phyloP scores from a whole-genome alignment of 2,329 filamentous ascomycete genomes.

The Penicillium hordei region DNA sequence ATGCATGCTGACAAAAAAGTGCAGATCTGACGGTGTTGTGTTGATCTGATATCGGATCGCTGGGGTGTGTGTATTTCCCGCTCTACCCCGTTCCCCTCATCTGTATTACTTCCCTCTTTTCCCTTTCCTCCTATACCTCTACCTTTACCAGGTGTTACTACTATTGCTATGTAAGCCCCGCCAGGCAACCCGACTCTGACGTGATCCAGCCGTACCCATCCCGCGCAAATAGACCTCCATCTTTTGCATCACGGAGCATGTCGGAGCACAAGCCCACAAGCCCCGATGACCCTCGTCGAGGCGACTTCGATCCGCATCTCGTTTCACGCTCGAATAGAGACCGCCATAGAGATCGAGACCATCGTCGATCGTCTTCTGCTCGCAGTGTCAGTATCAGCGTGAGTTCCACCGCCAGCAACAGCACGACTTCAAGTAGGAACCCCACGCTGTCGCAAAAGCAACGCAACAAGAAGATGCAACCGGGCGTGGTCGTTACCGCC shows the following conservation, averaged over 20 bases:
- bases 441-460: not conserved
- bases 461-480: constrained; percentile 10
- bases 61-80: constrained; percentile 9
- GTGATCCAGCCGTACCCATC: constrained; percentile 3
- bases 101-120: not conserved
- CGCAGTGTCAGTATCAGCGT: constrained; percentile 4
- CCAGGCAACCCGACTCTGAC: not conserved
- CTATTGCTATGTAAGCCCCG: constrained; percentile 4
- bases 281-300: not conserved
- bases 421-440: constrained; percentile 5
- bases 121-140: not conserved
- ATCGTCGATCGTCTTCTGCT: constrained; percentile 1
- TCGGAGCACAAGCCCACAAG: constrained; percentile 19
- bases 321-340: constrained; percentile 2
- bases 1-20: constrained; percentile 20
- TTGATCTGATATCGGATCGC: constrained; percentile 3
- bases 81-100: constrained; percentile 3
- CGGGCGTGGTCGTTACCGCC: constrained; percentile 11
- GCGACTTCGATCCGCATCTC: constrained; percentile 1
- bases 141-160: not conserved
- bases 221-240: not conserved
- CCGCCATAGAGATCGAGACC: not conserved
- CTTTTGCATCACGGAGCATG: constrained; percentile 21
- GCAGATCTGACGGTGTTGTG: not conserved
- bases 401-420: constrained; percentile 1